Percentiles rank a stretch among this genome's conserved stretches.
Conservation (phyloP, 1,139 yeast genomes). For the Geotrichum fermentans region DNA sequence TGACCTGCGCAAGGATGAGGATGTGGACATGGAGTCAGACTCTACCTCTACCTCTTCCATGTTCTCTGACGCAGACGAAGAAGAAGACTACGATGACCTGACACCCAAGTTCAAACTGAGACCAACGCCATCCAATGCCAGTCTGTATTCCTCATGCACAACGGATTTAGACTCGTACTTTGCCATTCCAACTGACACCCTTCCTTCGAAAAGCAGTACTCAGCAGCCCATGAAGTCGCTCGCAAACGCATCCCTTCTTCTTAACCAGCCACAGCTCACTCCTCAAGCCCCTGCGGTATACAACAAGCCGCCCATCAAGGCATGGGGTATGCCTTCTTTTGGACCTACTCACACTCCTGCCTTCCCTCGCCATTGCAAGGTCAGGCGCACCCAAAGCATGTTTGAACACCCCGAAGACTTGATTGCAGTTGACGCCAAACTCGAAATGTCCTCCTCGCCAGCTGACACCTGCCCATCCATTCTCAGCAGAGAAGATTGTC, state of each 20-base stretch:
- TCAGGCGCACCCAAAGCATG: constrained; percentile 65
- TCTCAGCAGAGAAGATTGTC: constrained; percentile 23
- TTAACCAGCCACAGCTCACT: constrained; percentile 8
- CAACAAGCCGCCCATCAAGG: constrained; percentile 1
- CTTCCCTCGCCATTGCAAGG: constrained; percentile 33
- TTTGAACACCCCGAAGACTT: constrained; percentile 46
- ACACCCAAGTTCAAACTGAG: neutral
- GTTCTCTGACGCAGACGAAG: constrained; percentile 11
- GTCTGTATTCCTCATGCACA: constrained; percentile 11
- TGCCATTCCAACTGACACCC: constrained; percentile 15
- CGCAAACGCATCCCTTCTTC: constrained; percentile 20
- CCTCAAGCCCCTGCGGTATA: neutral
- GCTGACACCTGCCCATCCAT: constrained; percentile 17
- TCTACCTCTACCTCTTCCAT: neutral
- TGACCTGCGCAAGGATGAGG: constrained; percentile 5
- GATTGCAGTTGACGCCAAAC: constrained; percentile 30
- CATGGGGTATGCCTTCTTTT: constrained; percentile 17
- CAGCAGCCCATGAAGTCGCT: constrained; percentile 23
- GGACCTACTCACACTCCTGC: constrained; percentile 19
- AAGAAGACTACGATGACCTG: constrained; percentile 6
- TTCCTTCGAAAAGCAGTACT: constrained; percentile 11
- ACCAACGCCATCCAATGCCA: neutral
- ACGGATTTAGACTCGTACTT: constrained; percentile 19
- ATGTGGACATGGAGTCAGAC: constrained; percentile 12
- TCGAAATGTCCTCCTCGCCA: constrained; percentile 23